These are phyloP conservation scores for Picochlorum sp. DNA, from an alignment of 139 green algal genomes.

Conservation along the genomic window DNA sequence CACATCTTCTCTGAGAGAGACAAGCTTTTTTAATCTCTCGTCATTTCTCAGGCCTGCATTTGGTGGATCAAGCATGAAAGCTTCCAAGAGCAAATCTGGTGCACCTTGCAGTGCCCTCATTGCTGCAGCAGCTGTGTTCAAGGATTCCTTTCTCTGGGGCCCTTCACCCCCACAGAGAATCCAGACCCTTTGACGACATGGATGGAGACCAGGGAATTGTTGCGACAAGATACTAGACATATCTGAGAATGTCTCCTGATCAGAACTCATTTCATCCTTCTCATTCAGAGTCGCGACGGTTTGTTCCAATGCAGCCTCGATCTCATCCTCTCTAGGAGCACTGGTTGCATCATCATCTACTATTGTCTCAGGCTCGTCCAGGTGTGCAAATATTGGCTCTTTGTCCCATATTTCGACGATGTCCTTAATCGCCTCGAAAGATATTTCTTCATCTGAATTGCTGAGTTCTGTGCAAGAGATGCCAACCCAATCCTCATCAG, in stretches of 20 bases:
- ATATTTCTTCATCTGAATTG: not conserved
- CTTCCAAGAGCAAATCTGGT: constrained; percentile 22
- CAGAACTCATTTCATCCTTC: not conserved
- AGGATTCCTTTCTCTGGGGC: constrained; percentile 11
- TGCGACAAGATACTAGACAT: not conserved
- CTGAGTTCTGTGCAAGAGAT: not conserved
- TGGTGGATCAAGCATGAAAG: constrained; percentile 11
- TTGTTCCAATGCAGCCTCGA: not conserved
- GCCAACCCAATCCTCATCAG: not conserved
- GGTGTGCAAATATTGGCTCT: not conserved
- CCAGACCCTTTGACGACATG: constrained; percentile 24
- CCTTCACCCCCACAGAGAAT: constrained; percentile 30
- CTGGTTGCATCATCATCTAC: no score
- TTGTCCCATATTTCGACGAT: not conserved
- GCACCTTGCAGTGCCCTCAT: constrained; percentile 6
- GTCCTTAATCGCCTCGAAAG: not conserved
- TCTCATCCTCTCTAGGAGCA: not conserved
- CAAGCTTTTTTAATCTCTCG: not conserved
- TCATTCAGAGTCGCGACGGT: not conserved
- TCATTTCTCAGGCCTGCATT: constrained; percentile 4
- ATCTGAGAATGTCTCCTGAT: not conserved
- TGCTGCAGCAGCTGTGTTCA: constrained; percentile 16
- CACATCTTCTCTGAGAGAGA: not conserved
- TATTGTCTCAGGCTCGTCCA: not conserved
- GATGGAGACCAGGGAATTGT: constrained; percentile 5